Evolutionary conservation across 495 filamentous ascomycete genomes (phyloP).

Genomic region (Penicillium ucsense): DNA sequence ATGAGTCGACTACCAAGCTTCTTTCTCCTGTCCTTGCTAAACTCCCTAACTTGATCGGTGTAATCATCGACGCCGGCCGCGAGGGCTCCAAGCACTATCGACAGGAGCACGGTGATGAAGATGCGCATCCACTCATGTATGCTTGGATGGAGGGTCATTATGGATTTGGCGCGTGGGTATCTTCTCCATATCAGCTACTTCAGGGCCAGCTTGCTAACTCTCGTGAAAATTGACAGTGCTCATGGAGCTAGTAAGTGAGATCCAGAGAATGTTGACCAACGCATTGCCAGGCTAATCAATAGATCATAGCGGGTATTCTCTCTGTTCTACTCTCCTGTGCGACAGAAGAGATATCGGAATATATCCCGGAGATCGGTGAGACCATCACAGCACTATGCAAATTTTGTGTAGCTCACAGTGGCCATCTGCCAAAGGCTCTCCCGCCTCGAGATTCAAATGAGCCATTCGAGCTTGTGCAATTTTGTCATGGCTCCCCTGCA

Average conservation of each 20-base stretch:
- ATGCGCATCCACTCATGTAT: slow-evolving; percentile 38
- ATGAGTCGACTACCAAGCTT: slow-evolving; percentile 6
- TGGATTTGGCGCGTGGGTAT: slow-evolving; percentile 31
- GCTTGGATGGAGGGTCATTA: slow-evolving; percentile 33
- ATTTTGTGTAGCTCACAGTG: slow-evolving; percentile 23
- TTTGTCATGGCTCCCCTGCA: slow-evolving; percentile 39
- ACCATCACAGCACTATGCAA: slow-evolving; percentile 32
- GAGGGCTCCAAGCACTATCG: slow-evolving; percentile 23
- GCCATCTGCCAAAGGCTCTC: slow-evolving; percentile 33
- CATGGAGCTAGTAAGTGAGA: slow-evolving; percentile 25
- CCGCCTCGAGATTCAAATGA: slow-evolving; percentile 10
- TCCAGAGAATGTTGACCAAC: too few species aligned
- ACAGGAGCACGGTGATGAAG: slow-evolving; percentile 18
- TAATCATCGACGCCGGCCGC: slow-evolving; percentile 26
- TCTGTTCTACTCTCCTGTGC: slow-evolving; percentile 31
- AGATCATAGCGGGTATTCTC: slow-evolving; percentile 27
- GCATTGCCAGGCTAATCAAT: too few species aligned
- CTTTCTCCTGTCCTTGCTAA: slow-evolving; percentile 15
- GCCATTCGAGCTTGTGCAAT: slow-evolving; percentile 30
- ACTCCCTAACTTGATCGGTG: slow-evolving; percentile 23
- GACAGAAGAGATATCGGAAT: slow-evolving; percentile 16
- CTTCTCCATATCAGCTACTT: neutral
- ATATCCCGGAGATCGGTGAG: slow-evolving; percentile 26
- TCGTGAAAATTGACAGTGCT: slow-evolving; percentile 8
- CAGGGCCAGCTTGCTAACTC: neutral